Conservation (phyloP, 192 early-diverging fungal species). For the Backusella tarrabulga region DNA sequence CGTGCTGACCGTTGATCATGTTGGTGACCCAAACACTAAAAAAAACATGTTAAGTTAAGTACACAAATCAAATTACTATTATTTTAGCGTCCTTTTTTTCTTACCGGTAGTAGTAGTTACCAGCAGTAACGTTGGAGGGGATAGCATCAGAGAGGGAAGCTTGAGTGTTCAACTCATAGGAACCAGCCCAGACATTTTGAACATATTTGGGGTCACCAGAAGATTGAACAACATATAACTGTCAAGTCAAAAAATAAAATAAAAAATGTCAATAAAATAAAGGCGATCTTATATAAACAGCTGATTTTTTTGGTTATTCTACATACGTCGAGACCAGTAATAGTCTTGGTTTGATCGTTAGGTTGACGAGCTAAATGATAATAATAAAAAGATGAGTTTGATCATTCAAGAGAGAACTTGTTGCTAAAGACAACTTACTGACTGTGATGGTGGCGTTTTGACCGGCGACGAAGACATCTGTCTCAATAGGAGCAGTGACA, state of each 20-base stretch:
- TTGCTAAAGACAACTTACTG: slow-evolving; percentile 21
- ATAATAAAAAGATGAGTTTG: background rate
- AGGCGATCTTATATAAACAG: background rate
- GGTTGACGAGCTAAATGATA: slow-evolving; percentile 13
- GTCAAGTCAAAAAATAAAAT: background rate
- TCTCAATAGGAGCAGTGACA: slow-evolving; percentile 9
- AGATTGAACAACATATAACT: slow-evolving; percentile 9
- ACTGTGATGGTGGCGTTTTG: slow-evolving; percentile 18
- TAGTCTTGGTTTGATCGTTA: slow-evolving; percentile 19
- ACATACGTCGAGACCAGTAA: slow-evolving; percentile 29
- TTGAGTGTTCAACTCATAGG: slow-evolving; percentile 22
- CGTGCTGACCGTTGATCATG: slow-evolving; percentile 22
- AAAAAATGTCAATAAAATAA: slow-evolving; percentile 6
- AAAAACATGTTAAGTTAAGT: background rate
- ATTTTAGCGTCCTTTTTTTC: background rate
- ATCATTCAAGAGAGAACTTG: background rate
- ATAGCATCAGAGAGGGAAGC: slow-evolving; percentile 23
- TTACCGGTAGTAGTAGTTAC: slow-evolving; percentile 23
- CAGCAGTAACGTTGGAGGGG: slow-evolving; percentile 8
- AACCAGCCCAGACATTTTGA: slow-evolving; percentile 25
- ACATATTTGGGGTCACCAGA: slow-evolving; percentile 21
- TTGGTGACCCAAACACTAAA: slow-evolving; percentile 31
- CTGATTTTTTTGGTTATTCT: background rate
- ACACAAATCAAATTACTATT: slow-evolving; percentile 3
- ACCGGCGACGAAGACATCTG: slow-evolving; percentile 17